phyloP scores from a whole-genome alignment of 129 eudicot genomes.

The Kitagawia praeruptora region DNA sequence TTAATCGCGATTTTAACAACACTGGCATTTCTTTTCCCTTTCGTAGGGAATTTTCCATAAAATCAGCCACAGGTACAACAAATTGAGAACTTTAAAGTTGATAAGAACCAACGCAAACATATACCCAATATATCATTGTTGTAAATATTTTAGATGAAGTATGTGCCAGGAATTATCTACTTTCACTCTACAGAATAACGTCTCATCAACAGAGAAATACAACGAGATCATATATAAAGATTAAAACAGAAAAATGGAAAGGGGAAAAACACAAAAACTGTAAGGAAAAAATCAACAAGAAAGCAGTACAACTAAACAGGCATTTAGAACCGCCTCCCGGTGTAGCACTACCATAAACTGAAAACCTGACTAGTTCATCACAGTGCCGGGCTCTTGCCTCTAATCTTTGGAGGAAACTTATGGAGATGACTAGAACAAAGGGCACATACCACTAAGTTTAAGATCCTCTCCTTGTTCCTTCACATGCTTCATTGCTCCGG shows the following conservation, averaged over 20 bases:
- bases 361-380: neutral
- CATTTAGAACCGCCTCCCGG: neutral
- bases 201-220: neutral
- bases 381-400: constrained; percentile 1
- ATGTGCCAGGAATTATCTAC: neutral
- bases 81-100: neutral
- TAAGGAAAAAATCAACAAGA: neutral
- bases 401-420: neutral
- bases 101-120: neutral
- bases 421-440: neutral
- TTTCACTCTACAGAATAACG: neutral
- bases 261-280: neutral
- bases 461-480: neutral
- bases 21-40: too few relatives aligned
- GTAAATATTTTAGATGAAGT: neutral
- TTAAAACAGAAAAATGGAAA: neutral
- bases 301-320: neutral
- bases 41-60: neutral
- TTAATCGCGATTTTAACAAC: too few relatives aligned
- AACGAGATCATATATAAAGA: neutral
- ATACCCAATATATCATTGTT: neutral
- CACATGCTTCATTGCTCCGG: neutral
- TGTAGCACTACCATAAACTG: neutral
- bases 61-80: neutral
- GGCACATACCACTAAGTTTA: neutral